Evolutionary conservation across 805 yeast genomes (phyloP).

Genomic region (Cyberlindnera xylosilytica): DNA sequence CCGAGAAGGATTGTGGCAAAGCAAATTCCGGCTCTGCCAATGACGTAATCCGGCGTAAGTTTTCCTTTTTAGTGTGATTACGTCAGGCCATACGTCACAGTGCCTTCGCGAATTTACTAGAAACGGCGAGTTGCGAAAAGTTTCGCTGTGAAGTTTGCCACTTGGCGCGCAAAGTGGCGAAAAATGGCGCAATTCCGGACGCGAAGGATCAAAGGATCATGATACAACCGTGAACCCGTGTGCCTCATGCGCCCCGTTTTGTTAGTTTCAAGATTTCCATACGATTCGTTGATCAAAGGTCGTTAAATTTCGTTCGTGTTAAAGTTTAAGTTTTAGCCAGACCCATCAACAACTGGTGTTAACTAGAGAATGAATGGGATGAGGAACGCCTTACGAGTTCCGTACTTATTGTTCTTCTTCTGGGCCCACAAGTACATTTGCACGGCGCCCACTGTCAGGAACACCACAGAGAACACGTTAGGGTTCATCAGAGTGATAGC

Average conservation of each 20-base stretch:
- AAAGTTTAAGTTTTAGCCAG: too few relatives aligned
- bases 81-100: constrained; percentile 3
- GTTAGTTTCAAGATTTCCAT: background rate
- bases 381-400: constrained; percentile 67
- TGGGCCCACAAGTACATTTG: constrained; percentile 95
- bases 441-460: constrained; percentile 62
- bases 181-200: background rate
- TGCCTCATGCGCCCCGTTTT: background rate
- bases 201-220: background rate
- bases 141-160: background rate
- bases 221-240: background rate
- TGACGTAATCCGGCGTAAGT: constrained; percentile 5
- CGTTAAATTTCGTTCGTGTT: too few relatives aligned
- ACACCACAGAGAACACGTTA: constrained; percentile 73
- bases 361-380: constrained; percentile 76
- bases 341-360: too few relatives aligned
- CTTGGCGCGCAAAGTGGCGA: background rate
- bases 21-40: background rate
- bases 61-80: constrained; percentile 4
- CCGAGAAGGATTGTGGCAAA: background rate
- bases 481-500: constrained; percentile 66
- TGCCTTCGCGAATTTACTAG: background rate
- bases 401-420: constrained; percentile 80
- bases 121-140: background rate
- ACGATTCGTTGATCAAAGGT: too few relatives aligned